phyloP scores from a whole-genome alignment of 179 eudicot genomes.

The Beta macrorhiza region DNA sequence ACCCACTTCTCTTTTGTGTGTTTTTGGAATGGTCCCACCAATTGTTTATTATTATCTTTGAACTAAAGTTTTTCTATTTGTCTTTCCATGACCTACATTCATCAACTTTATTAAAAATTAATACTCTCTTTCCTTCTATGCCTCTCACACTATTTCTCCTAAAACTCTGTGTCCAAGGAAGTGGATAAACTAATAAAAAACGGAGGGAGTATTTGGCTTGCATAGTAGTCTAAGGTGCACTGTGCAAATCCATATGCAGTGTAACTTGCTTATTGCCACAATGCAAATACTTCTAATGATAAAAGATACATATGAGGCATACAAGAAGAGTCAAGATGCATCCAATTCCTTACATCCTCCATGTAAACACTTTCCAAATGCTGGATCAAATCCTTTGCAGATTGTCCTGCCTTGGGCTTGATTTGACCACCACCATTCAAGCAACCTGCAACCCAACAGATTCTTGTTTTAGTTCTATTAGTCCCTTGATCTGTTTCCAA shows the following conservation, averaged over 20 bases:
- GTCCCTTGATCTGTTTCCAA: not conserved
- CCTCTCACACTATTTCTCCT: no score
- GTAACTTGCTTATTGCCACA: not conserved
- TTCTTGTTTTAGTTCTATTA: not conserved
- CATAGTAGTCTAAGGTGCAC: not conserved
- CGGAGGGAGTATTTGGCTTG: no score
- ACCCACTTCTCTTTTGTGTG: no score
- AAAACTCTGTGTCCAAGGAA: no score
- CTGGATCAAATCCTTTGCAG: slow-evolving; percentile 80
- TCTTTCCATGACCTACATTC: no score
- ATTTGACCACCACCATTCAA: slow-evolving; percentile 97
- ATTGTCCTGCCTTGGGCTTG: slow-evolving; percentile 73
- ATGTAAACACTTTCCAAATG: slow-evolving; percentile 56
- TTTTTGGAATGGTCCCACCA: no score
- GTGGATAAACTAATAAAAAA: no score
- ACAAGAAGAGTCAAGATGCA: not conserved
- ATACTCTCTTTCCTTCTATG: no score
- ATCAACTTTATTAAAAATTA: no score
- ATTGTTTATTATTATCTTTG: no score
- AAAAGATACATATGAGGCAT: not conserved
- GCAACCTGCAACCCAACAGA: slow-evolving; percentile 53
- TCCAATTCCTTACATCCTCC: slow-evolving; percentile 58
- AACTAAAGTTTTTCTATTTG: no score
- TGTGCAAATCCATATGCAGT: not conserved
- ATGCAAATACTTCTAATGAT: not conserved